Evolutionary conservation across 345 rosid genomes (phyloP), one percentile per base, ranked within the genome.

Genomic region (Salix udensis): DNA sequence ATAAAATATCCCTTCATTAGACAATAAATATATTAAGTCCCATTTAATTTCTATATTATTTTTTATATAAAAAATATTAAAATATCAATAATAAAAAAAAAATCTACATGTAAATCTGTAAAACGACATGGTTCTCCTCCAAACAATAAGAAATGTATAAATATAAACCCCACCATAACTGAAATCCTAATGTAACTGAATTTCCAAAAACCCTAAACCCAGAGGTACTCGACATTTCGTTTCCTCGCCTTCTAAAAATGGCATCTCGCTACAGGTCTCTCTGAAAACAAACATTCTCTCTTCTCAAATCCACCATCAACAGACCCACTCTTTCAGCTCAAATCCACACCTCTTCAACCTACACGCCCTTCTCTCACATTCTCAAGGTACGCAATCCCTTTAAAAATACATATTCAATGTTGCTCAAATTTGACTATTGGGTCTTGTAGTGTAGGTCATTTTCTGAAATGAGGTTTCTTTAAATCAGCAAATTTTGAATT

Each of bases 181-280:
- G 61, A 62, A 44, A 65, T 18, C 19, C 19, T 26, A 2, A 18
- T 73, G 8, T 24, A 31, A 24, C 46, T 40, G 65, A 10, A 44
- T 79, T 77, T 15, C 42, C 65, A 12, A 65, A 79, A 81, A 74
- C 79, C 84, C 84, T 69, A 52, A 55, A 34, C 61, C 77, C 69
- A 53, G 1, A 5, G 28, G n/a, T 6, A 53, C 60, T 7, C 3
- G 21, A 52, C 60, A 53, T 21, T 21, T 21, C 70, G 36, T 74
- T 36, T 58, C 58, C 50, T 62, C 12, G 37, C 14, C 26, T 68
- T 7, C 61, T 62, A 21, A 62, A 62, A 81, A 89, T 94, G 98
- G 98, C 97, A 58, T 87, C 87, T 66, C 90, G 95, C 50, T 89
- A 78, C 79, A 82, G 97, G 82, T 88, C 98, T 67, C 75, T 91